Evolutionary conservation across 2,329 filamentous ascomycete genomes (phyloP).

Genomic region (Ceratocystis papillata): DNA sequence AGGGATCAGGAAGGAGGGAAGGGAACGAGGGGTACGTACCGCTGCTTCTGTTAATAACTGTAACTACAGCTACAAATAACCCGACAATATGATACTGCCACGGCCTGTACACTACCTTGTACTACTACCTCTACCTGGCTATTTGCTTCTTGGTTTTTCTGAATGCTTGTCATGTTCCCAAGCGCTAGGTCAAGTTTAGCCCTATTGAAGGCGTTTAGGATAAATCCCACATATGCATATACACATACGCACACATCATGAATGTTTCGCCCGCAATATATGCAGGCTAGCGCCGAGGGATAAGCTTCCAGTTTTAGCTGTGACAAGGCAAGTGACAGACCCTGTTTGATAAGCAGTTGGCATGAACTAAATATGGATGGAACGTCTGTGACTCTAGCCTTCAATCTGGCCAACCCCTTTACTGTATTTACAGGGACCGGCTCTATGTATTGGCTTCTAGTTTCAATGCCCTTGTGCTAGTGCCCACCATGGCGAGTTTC

Average conservation of each 20-base stretch:
- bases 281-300: too few relatives aligned
- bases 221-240: too few relatives aligned
- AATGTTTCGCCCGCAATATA: too few relatives aligned
- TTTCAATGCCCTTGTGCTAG: conserved; percentile 2
- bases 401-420: background rate
- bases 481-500: background rate
- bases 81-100: background rate
- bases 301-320: background rate
- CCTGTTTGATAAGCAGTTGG: conserved; percentile 1
- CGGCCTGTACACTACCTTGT: background rate
- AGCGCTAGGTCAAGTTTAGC: background rate
- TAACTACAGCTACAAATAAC: conserved; percentile 1
- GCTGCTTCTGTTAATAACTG: conserved; percentile 1
- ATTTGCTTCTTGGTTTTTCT: background rate
- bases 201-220: too few relatives aligned
- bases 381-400: background rate
- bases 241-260: background rate
- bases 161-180: background rate
- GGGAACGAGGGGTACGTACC: background rate
- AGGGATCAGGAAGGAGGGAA: background rate
- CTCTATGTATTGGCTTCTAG: background rate
- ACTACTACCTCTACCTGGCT: background rate
- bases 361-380: conserved; percentile 2
- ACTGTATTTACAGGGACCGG: conserved; percentile 1
- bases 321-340: background rate